Conservation (phyloP, 257 asterid genomes). For the Gardenia jasminoides region DNA sequence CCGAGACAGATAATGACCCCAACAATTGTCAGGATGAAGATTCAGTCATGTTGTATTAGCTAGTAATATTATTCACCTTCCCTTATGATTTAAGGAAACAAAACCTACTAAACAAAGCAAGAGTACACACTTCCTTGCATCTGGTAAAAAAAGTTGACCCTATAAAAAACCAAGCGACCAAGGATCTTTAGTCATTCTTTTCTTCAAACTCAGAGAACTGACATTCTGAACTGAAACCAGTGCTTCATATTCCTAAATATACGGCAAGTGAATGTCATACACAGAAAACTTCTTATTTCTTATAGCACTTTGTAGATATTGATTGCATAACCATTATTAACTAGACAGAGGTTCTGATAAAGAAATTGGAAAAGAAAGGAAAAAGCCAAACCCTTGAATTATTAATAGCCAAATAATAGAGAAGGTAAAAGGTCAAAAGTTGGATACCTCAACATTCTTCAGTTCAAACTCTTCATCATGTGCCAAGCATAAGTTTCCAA, state of each 20-base stretch:
- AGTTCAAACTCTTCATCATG: constrained; percentile 76
- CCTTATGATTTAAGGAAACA: too few species aligned
- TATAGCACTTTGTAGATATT: not conserved
- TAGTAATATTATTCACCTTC: too few species aligned
- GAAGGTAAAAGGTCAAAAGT: not conserved
- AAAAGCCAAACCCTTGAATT: too few species aligned
- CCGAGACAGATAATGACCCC: too few species aligned
- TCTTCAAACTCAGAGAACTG: not conserved
- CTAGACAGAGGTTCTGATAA: too few species aligned
- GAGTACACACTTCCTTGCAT: too few species aligned
- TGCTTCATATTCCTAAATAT: not conserved
- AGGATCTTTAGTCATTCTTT: not conserved
- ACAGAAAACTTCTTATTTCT: not conserved
- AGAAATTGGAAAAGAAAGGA: not conserved
- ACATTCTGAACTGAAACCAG: not conserved
- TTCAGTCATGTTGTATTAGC: too few species aligned
- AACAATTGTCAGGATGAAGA: too few species aligned
- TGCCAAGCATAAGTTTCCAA: constrained; percentile 84
- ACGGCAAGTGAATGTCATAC: not conserved
- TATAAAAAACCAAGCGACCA: not conserved
- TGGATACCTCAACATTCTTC: constrained; percentile 78
- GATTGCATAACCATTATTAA: not conserved
- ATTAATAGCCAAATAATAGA: not conserved
- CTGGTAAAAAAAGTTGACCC: not conserved
- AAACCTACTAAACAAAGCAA: too few species aligned